These are phyloP conservation scores for Cicer arietinum DNA, from an alignment of 306 rosid genomes.

Conservation along the genomic window DNA sequence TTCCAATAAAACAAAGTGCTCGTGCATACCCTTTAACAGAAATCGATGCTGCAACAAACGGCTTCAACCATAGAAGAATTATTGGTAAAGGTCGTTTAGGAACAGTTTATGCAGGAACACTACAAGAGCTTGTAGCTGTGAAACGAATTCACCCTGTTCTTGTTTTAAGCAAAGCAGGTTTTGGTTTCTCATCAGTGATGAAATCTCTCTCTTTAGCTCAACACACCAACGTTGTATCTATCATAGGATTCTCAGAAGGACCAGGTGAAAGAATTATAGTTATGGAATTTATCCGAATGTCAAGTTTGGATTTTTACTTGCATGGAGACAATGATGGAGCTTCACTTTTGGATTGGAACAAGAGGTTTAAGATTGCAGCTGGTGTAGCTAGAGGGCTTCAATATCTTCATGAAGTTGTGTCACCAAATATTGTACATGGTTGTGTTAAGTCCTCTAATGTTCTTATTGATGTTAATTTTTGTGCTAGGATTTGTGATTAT, in stretches of 20 bases:
- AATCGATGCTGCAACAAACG: conserved; percentile 76
- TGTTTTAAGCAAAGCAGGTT: conserved; percentile 77
- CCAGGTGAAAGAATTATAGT: conserved; percentile 85
- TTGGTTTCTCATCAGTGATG: conserved; percentile 66
- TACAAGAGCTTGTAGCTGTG: conserved; percentile 61
- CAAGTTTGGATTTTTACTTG: conserved; percentile 64
- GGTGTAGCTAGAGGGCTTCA: conserved; percentile 84
- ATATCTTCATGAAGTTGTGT: conserved; percentile 73
- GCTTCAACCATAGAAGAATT: conserved; percentile 70
- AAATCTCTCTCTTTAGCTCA: conserved; percentile 73
- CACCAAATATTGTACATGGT: conserved; percentile 81
- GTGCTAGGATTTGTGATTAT: conserved; percentile 67
- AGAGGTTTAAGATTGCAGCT: conserved; percentile 70
- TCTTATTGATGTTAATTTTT: conserved; percentile 63
- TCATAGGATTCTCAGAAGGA: conserved; percentile 82
- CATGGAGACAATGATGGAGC: conserved; percentile 70
- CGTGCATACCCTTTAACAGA: conserved; percentile 56
- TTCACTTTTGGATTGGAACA: conserved; percentile 63
- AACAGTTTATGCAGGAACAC: conserved; percentile 70
- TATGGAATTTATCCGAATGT: conserved; percentile 67
- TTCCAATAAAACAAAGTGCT: conserved; percentile 54
- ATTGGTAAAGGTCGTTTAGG: conserved; percentile 82
- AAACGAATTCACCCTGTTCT: conserved; percentile 75
- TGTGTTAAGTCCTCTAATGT: conserved; percentile 79
- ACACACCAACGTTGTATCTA: conserved; percentile 77